phyloP scores from a whole-genome alignment of 371 early-diverging fungal genomes.

The Syncephalastrum contaminatum region DNA sequence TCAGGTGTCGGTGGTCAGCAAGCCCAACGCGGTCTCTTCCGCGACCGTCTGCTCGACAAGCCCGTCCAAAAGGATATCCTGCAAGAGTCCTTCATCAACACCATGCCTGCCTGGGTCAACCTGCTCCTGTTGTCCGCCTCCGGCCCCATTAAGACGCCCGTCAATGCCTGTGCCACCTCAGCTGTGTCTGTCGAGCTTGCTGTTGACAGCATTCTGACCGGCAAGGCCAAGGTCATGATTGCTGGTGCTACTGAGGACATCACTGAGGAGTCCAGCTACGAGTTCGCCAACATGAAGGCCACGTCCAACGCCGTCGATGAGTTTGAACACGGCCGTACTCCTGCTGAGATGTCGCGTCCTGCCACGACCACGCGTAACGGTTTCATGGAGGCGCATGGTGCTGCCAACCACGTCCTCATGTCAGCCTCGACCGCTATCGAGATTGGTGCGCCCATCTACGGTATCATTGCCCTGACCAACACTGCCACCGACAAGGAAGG shows the following conservation, averaged over 20 bases:
- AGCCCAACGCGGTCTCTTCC: slow-evolving; percentile 79
- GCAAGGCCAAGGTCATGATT: slow-evolving; percentile 93
- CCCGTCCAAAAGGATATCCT: slow-evolving; percentile 93
- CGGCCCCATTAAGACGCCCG: slow-evolving; percentile 97
- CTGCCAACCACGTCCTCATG: slow-evolving; percentile 92
- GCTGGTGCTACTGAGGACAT: slow-evolving; percentile 96
- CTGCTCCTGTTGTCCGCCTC: slow-evolving; percentile 91
- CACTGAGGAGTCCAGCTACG: slow-evolving; percentile 91
- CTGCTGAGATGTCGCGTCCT: slow-evolving; percentile 92
- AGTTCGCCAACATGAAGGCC: slow-evolving; percentile 98
- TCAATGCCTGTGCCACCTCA: slow-evolving; percentile 94
- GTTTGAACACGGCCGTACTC: slow-evolving; percentile 83
- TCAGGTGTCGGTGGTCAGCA: slow-evolving; percentile 87
- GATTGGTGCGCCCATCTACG: slow-evolving; percentile 95
- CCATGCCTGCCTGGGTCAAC: slow-evolving; percentile 97
- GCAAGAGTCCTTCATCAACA: slow-evolving; percentile 95
- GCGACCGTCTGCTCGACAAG: slow-evolving; percentile 76
- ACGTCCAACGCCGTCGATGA: slow-evolving; percentile 87
- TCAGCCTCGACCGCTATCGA: slow-evolving; percentile 86
- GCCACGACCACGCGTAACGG: slow-evolving; percentile 90
- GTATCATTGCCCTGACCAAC: slow-evolving; percentile 89
- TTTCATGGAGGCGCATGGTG: slow-evolving; percentile 95
- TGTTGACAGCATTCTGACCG: slow-evolving; percentile 85
- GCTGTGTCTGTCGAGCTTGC: slow-evolving; percentile 92
- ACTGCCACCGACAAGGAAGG: slow-evolving; percentile 98